Evolutionary conservation across 2,329 filamentous ascomycete genomes (phyloP).

Genomic region (Cadophora malorum): DNA sequence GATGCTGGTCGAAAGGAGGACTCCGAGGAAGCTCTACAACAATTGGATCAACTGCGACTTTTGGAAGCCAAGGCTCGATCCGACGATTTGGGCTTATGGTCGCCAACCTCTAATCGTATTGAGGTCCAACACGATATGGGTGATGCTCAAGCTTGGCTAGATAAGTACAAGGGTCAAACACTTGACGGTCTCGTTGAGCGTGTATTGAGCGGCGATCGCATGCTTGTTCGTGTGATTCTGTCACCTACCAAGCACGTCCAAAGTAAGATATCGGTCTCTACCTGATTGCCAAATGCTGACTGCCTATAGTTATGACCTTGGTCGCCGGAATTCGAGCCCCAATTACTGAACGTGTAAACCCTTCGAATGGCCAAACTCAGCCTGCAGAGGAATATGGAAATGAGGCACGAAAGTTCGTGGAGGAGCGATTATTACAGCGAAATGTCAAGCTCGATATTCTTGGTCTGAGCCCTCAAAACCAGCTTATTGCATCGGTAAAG

Average conservation of each 20-base stretch:
- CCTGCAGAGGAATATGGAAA: conserved; percentile 89
- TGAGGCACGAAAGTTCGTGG: conserved; percentile 87
- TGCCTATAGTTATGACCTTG: conserved; percentile 78
- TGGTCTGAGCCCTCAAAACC: conserved; percentile 86
- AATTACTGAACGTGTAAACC: conserved; percentile 83
- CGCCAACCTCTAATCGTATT: conserved; percentile 67
- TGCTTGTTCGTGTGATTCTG: conserved; percentile 82
- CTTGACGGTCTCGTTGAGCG: conserved; percentile 89
- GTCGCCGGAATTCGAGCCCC: conserved; percentile 89
- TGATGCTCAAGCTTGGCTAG: conserved; percentile 76
- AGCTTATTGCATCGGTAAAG: conserved; percentile 85
- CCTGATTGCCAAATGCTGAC: conserved; percentile 23
- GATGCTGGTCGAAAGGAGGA: conserved; percentile 94
- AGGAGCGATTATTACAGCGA: conserved; percentile 84
- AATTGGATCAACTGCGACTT: conserved; percentile 78
- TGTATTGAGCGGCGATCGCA: conserved; percentile 87
- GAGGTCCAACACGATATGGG: conserved; percentile 83
- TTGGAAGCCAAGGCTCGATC: conserved; percentile 80
- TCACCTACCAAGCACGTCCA: conserved; percentile 79
- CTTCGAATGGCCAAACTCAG: conserved; percentile 72
- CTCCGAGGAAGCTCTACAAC: conserved; percentile 72
- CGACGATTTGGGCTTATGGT: conserved; percentile 84
- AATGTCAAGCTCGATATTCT: conserved; percentile 83
- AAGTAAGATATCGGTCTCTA: conserved; percentile 30
- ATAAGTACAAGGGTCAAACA: conserved; percentile 83